These are phyloP conservation scores for Tuber brumale DNA, from an alignment of 495 filamentous ascomycete species.

Conservation along the genomic window DNA sequence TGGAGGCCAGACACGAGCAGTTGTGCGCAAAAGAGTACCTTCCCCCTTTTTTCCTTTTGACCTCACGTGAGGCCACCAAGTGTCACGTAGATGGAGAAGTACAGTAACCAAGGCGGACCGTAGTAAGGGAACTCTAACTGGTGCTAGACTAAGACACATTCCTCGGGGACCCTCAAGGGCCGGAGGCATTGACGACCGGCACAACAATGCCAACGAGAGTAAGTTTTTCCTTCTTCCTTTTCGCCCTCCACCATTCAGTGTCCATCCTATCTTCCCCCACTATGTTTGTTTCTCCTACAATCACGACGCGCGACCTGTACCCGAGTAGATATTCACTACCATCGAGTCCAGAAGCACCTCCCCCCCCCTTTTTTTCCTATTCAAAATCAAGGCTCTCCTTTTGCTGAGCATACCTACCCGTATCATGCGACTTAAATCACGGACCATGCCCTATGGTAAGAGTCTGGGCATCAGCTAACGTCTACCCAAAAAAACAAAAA, in stretches of 20 bases:
- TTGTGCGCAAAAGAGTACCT: neutral
- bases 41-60: neutral
- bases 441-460: neutral
- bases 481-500: constrained; percentile 6
- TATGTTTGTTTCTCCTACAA: neutral
- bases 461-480: neutral
- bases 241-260: neutral
- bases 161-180: neutral
- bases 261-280: neutral
- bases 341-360: neutral
- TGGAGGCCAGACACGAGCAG: neutral
- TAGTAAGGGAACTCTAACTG: neutral
- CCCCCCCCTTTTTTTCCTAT: neutral
- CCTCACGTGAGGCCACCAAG: neutral
- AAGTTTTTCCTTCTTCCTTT: too few relatives aligned
- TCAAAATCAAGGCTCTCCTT: constrained; percentile 6
- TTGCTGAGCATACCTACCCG: neutral
- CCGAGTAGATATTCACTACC: neutral
- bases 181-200: neutral
- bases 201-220: neutral
- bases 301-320: neutral
- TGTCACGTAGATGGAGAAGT: neutral
- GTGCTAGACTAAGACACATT: neutral
- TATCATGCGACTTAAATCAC: neutral
- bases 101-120: neutral